These are phyloP conservation scores for Stephanodiscus minutulus DNA, from an alignment of 108 stramenopile species.

Conservation along the genomic window DNA sequence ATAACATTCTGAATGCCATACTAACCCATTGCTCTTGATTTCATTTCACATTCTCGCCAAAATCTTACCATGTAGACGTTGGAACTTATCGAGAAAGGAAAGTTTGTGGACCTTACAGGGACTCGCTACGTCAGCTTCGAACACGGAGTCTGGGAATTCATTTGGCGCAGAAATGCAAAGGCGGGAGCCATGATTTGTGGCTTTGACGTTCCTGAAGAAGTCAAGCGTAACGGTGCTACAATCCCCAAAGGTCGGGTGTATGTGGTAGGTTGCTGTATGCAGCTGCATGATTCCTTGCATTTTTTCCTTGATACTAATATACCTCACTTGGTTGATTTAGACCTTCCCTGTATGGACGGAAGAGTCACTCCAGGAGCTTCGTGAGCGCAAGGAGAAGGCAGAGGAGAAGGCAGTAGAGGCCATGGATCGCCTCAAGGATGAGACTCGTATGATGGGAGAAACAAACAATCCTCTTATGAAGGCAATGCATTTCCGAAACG, in stretches of 20 bases:
- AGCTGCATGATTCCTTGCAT: not conserved
- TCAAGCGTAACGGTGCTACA: conserved; percentile 55
- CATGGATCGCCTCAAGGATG: conserved; percentile 50
- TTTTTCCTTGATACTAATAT: not conserved
- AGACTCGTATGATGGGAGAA: conserved; percentile 54
- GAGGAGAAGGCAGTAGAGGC: conserved; percentile 45
- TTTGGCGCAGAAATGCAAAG: conserved; percentile 58
- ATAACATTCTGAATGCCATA: not conserved
- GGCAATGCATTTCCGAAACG: conserved; percentile 68
- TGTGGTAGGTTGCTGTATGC: conserved; percentile 13
- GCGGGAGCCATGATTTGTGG: conserved; percentile 63
- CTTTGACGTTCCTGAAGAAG: conserved; percentile 57
- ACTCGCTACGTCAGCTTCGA: conserved; percentile 31
- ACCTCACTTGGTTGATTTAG: not conserved
- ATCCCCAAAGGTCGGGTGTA: conserved; percentile 60
- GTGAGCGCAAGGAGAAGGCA: conserved; percentile 42
- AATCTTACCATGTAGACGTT: conserved; percentile 1
- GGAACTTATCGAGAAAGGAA: conserved; percentile 43
- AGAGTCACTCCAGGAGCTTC: conserved; percentile 45
- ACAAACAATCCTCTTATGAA: conserved; percentile 63
- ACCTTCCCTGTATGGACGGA: conserved; percentile 64
- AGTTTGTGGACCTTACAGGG: conserved; percentile 51
- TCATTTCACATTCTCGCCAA: not conserved
- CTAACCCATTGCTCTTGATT: not conserved
- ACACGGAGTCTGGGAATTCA: conserved; percentile 69